Evolutionary conservation across 2,329 filamentous ascomycete species (phyloP), one percentile per base, ranked within the genome.

Genomic region (Sporothrix pallida): DNA sequence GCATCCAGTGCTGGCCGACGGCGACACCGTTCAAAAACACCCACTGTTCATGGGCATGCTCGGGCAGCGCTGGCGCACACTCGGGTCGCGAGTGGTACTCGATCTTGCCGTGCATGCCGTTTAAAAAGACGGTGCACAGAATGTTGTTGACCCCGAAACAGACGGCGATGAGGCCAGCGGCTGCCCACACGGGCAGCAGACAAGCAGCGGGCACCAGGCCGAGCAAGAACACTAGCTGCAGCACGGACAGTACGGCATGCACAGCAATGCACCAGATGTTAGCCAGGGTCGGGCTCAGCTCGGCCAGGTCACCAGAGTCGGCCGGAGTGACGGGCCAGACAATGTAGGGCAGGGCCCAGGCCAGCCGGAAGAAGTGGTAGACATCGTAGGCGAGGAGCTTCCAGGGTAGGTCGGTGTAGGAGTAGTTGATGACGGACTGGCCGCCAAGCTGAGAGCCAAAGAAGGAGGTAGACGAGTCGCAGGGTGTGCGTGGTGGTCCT

Each of bases 21-120:
- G 87, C 88, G 42, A 94, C 89, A 0, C 93, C 93, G 78, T 95
- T 95, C 70, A 95, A 81, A 79, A 92, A 95, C n/a, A 95, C 85
- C 93, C 93, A 95, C 78, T 90, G 87, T 81, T 95, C 92, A 71
- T 89, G 84, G 12, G 84, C 83, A 79, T 89, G 86, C 76, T 88
- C 84, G 0, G 84, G 83, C 20, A 81, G 80, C 1, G 81, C 81
- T 17, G 84, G 80, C 0, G 89, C 85, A 75, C 87, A 89, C 72
- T 87, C 82, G 2, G 85, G 82, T 58, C 88, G 84, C 1, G 89
- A 89, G 20, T 81, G 80, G 76, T 87, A 89, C 2, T 84, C 83
- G 69, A 84, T 81, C 3, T 81, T 79, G 8, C 77, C 79, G n/a
- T 88, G 85, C 7, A 77, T 79, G 23, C 89, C 86, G 76, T 91